phyloP scores from a whole-genome alignment of 2,329 filamentous ascomycete genomes.

The Hypoxylon rubiginosum region DNA sequence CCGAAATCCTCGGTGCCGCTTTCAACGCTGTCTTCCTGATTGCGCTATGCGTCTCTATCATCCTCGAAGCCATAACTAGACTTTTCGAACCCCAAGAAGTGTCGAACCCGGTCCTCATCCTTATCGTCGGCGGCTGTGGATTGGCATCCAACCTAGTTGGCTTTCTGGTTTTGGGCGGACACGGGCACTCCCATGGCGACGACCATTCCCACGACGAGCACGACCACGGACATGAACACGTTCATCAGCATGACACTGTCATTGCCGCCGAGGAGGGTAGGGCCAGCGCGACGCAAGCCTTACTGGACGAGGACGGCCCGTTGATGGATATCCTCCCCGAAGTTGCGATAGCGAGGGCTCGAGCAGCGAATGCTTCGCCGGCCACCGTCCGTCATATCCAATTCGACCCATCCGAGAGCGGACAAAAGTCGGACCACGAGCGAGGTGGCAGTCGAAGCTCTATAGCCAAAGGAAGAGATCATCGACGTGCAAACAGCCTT shows the following conservation, averaged over 20 bases:
- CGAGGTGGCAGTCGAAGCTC: slow-evolving; percentile 49
- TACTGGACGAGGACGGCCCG: slow-evolving; percentile 68
- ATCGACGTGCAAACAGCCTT: slow-evolving; percentile 62
- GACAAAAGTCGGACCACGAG: slow-evolving; percentile 44
- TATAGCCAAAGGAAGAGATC: slow-evolving; percentile 58
- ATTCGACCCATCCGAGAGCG: slow-evolving; percentile 54
- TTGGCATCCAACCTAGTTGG: slow-evolving; percentile 90
- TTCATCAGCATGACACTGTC: slow-evolving; percentile 55
- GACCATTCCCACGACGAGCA: slow-evolving; percentile 67
- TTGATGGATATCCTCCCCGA: slow-evolving; percentile 74
- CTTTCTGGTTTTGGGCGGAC: slow-evolving; percentile 91
- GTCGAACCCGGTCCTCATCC: slow-evolving; percentile 84
- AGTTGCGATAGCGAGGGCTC: slow-evolving; percentile 66
- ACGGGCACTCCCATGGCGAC: slow-evolving; percentile 77
- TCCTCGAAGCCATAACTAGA: slow-evolving; percentile 92
- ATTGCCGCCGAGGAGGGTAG: slow-evolving; percentile 66
- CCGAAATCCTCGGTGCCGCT: slow-evolving; percentile 94
- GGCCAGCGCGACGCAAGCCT: slow-evolving; percentile 57
- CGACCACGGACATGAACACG: slow-evolving; percentile 64
- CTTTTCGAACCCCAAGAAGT: slow-evolving; percentile 93
- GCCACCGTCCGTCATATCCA: slow-evolving; percentile 58
- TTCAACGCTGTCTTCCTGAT: slow-evolving; percentile 99
- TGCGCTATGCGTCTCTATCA: slow-evolving; percentile 94
- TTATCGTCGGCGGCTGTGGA: slow-evolving; percentile 89
- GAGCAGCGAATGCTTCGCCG: slow-evolving; percentile 49